phyloP scores from a whole-genome alignment of 2,329 filamentous ascomycete genomes.

The Endoconidiophora polonica region DNA sequence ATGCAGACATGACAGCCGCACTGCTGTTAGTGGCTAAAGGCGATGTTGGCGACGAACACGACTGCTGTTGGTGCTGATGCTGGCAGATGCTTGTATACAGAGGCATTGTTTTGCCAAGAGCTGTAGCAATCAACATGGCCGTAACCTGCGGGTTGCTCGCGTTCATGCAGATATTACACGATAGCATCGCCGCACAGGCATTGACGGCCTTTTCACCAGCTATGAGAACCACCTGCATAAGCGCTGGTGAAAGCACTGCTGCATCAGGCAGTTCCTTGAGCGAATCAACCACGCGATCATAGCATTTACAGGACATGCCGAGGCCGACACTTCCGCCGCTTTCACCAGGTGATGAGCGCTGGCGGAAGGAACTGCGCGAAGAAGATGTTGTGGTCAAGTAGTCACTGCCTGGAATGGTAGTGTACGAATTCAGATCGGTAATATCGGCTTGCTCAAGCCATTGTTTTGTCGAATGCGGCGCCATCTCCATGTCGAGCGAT shows the following conservation, averaged over 20 bases:
- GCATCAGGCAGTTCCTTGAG: conserved; percentile 31
- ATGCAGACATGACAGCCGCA: not conserved
- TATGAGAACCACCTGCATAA: conserved; percentile 29
- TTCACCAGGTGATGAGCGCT: not conserved
- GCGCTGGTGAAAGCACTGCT: conserved; percentile 22
- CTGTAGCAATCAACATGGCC: conserved; percentile 32
- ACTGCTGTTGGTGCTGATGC: not conserved
- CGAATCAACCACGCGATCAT: conserved; percentile 22
- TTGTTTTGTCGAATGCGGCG: conserved; percentile 12
- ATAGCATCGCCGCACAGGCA: conserved; percentile 30
- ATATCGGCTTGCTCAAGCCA: conserved; percentile 17
- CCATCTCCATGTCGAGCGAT: conserved; percentile 15
- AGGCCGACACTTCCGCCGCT: not conserved
- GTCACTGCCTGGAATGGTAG: not conserved
- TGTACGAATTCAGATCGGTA: conserved; percentile 4
- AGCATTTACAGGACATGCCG: not conserved
- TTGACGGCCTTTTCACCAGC: conserved; percentile 32
- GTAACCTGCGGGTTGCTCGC: conserved; percentile 26
- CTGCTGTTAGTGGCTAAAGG: not conserved
- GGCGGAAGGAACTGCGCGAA: not conserved
- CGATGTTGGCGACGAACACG: not conserved
- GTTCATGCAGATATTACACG: conserved; percentile 28
- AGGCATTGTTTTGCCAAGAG: conserved; percentile 27
- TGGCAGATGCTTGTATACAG: not conserved
- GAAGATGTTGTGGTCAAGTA: not conserved